Base-by-base conservation (phyloP, 345 rosid genomes). In the Turnera subulata region DNA sequence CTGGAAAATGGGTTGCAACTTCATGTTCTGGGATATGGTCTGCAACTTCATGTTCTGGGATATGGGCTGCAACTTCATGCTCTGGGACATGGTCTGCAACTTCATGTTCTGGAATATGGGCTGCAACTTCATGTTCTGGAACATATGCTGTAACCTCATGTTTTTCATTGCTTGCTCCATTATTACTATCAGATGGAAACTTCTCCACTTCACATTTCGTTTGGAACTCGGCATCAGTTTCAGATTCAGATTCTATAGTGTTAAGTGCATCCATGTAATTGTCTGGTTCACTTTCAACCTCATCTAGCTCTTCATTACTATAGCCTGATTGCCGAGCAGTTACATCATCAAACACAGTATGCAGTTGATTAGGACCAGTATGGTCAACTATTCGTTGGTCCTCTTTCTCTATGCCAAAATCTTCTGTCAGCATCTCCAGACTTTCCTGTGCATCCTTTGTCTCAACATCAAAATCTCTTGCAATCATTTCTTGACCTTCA, bases 221-320 rank as follows among this genome's bases (percentile, higher is more conserved):
- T 66, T 67, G 78, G 63, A 56, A 80, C 61, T 77, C 86, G 23
- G 63, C 45, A 55, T 82, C 83, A 53, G 19, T 72, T 64, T 82
- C 92, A 19, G 85, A 87, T 82, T 85, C 99, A 1, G 85, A 73
- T 61, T 93, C 96, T 24, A 93, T 82, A 14, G 81, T 80, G 68
- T 89, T 86, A 56, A 84, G 89, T 17, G 96, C 96, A 79, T 92
- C 98, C 80, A 78, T 69, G 49, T 60, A 89, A 61, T 79, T 67
- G 38, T 89, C 98, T 39, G 81, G 67, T 73, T 89, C 96, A 46
- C 98, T 92, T 63, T 83, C 98, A 59, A 71, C 64, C 63, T 83
- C 88, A 38, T 78, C 73, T 58, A 58, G 57, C 60, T 72, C 77
- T 25, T 71, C 62, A 29, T 45, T 57, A 55, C 20, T 38, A 37